A percentile compares a stretch with the other conserved stretches of the same genome.
Evolutionary conservation across 2,329 filamentous ascomycete genomes (phyloP).

Genomic region (Aspergillus pseudoglaucus): DNA sequence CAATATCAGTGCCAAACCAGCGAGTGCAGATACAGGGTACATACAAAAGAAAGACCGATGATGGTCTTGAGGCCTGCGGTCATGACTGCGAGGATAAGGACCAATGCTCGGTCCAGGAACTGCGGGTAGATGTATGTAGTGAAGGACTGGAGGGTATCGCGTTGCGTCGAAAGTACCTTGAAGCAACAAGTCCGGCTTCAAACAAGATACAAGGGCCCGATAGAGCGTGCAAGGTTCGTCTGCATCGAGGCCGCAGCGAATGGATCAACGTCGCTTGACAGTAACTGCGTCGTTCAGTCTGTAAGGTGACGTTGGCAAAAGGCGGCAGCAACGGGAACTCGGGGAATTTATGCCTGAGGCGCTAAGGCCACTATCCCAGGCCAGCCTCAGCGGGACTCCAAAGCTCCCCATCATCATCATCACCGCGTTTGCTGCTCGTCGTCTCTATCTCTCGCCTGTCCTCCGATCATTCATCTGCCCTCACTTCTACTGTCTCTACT

Average conservation of each 20-base stretch:
- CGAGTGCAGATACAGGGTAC: slow-evolving; percentile 18
- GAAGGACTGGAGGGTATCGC: slow-evolving; percentile 1
- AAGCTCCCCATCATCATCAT: slow-evolving; percentile 8
- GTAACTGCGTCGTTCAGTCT: background rate
- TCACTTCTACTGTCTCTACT: background rate
- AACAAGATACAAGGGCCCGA: background rate
- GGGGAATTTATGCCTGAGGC: slow-evolving; percentile 12
- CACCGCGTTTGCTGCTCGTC: slow-evolving; percentile 31
- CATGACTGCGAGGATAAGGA: slow-evolving; percentile 34
- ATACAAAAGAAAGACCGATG: slow-evolving; percentile 93
- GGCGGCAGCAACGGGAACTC: slow-evolving; percentile 9
- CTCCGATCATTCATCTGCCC: background rate
- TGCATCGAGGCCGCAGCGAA: slow-evolving; percentile 4
- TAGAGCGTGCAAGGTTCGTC: slow-evolving; percentile 2
- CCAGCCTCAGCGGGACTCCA: slow-evolving; percentile 2
- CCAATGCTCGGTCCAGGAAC: slow-evolving; percentile 11
- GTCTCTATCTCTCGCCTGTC: slow-evolving; percentile 15
- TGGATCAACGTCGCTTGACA: background rate
- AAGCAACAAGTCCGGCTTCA: background rate
- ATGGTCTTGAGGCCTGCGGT: slow-evolving; percentile 97
- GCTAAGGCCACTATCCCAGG: slow-evolving; percentile 5
- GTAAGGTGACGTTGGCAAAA: slow-evolving; percentile 23
- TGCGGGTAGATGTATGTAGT: slow-evolving; percentile 2
- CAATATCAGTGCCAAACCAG: slow-evolving; percentile 1
- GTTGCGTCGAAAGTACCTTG: slow-evolving; percentile 2